A percentile compares a stretch with the other conserved stretches of the same genome.
phyloP scores from a whole-genome alignment of 345 rosid genomes.

The Eutrema japonicum region DNA sequence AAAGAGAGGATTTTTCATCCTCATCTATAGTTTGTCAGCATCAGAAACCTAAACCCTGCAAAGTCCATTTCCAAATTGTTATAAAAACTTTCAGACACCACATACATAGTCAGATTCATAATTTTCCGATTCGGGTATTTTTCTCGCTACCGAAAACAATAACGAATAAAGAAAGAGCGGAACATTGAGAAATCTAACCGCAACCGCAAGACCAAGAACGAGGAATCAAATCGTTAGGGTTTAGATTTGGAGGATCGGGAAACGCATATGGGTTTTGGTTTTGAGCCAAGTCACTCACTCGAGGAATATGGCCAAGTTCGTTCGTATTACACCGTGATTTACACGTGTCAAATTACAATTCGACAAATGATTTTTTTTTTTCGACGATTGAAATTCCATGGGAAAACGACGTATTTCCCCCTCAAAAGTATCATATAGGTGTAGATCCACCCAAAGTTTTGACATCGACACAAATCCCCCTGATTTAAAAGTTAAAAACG shows the following conservation, averaged over 20 bases:
- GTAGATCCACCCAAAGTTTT: no score
- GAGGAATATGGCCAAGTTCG: constrained; percentile 30
- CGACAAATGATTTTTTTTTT: no score
- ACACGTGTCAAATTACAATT: constrained; percentile 25
- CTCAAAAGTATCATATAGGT: no score
- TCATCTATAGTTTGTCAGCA: background rate
- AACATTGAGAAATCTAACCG: background rate
- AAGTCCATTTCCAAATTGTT: background rate
- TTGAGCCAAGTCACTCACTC: constrained; percentile 35
- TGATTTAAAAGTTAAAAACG: no score
- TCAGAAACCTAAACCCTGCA: constrained; percentile 17
- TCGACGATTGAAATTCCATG: no score
- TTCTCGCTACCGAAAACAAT: background rate
- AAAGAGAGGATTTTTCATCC: background rate
- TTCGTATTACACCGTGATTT: background rate
- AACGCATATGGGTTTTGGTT: constrained; percentile 28
- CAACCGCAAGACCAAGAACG: background rate
- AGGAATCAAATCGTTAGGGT: constrained; percentile 22
- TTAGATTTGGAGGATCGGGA: constrained; percentile 24
- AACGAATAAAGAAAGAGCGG: background rate
- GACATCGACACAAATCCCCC: no score
- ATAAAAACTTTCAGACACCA: background rate
- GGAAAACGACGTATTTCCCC: no score
- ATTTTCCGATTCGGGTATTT: background rate
- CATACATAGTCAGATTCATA: background rate